phyloP scores from a whole-genome alignment of 352 stramenopile species.

The Pythium volutum region DNA sequence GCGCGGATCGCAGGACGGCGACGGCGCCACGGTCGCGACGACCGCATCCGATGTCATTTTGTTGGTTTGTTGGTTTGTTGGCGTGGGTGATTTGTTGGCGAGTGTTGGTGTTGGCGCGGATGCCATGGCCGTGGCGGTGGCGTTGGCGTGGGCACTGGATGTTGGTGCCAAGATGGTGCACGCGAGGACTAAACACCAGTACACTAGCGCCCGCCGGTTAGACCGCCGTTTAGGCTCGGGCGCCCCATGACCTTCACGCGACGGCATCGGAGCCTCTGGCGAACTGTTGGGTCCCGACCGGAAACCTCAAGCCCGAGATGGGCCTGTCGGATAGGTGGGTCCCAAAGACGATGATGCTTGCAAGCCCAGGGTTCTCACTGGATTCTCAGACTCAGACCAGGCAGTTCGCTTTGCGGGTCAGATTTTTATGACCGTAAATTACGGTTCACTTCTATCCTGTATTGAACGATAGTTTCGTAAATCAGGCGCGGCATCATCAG shows the following conservation, averaged over 20 bases:
- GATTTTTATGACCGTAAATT: constrained; percentile 13
- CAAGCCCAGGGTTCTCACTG: neutral
- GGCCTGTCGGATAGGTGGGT: neutral
- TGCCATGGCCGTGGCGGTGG: neutral
- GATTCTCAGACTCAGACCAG: constrained; percentile 10
- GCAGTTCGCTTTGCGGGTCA: neutral
- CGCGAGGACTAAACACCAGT: neutral
- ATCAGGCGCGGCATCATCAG: constrained; percentile 6
- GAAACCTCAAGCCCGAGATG: constrained; percentile 1
- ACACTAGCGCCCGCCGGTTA: neutral
- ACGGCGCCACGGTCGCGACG: neutral
- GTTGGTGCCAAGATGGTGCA: neutral
- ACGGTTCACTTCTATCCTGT: constrained; percentile 7
- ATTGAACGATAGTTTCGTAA: constrained; percentile 7
- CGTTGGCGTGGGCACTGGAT: neutral
- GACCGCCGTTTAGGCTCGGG: neutral
- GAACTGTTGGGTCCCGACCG: neutral
- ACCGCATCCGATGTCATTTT: neutral
- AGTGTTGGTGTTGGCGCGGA: neutral
- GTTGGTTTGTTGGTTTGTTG: neutral
- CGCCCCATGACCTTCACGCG: neutral
- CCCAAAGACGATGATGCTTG: neutral
- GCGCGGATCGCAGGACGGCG: constrained; percentile 40
- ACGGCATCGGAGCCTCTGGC: neutral
- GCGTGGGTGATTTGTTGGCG: neutral